A percentile compares a stretch with the other conserved stretches of the same genome.
phyloP scores from a whole-genome alignment of 495 filamentous ascomycete genomes.

The Xylaria flabelliformis region DNA sequence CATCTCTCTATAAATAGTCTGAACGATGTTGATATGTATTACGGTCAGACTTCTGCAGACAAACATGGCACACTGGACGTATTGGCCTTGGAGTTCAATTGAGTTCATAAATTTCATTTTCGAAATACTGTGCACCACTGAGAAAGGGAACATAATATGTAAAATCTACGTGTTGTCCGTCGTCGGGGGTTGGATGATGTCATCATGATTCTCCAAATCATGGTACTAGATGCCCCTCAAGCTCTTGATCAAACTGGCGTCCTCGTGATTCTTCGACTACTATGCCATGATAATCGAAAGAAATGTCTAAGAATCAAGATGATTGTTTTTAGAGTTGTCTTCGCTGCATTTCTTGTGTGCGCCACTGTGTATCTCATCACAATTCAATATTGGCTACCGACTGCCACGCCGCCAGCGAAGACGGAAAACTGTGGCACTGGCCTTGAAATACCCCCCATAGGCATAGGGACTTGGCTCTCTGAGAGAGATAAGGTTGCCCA shows the following conservation, averaged over 20 bases:
- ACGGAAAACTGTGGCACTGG: slow-evolving; percentile 9
- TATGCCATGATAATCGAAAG: background rate
- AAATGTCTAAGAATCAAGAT: background rate
- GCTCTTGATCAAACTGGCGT: background rate
- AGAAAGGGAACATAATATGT: background rate
- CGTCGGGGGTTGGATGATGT: slow-evolving; percentile 20
- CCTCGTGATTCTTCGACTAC: background rate
- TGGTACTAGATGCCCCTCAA: background rate
- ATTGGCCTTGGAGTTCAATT: background rate
- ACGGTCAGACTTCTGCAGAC: background rate
- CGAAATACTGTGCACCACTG: background rate
- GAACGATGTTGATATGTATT: background rate
- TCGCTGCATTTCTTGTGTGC: slow-evolving; percentile 6
- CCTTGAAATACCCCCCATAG: slow-evolving; percentile 51
- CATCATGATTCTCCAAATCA: slow-evolving; percentile 20
- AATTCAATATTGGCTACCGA: slow-evolving; percentile 10
- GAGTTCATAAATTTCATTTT: background rate
- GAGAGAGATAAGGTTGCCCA: slow-evolving; percentile 33
- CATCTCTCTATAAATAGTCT: background rate
- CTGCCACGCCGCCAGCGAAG: background rate
- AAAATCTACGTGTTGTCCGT: background rate
- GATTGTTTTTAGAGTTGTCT: background rate
- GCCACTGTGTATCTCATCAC: slow-evolving; percentile 13
- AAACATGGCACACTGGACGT: background rate
- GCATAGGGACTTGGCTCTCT: slow-evolving; percentile 58